A percentile compares a stretch with the other conserved stretches of the same genome.
Conservation (phyloP, 768 basidiomycete genomes). For the Rhodosporidiobolus sp. region DNA sequence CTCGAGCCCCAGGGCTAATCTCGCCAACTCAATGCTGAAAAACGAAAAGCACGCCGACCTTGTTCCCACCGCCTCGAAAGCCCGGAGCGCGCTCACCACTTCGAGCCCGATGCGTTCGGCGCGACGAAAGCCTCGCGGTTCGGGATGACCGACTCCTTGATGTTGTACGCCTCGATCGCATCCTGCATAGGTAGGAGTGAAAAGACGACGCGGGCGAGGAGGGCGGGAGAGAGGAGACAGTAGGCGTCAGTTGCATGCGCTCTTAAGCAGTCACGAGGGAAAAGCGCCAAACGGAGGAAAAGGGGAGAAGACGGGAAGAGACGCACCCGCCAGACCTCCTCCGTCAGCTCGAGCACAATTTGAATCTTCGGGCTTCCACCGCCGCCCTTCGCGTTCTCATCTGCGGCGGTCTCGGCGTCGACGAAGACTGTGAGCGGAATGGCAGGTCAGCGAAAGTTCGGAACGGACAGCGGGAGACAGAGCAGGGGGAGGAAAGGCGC, state of each 20-base stretch:
- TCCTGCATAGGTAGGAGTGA: constrained; percentile 58
- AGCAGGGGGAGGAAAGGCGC: not conserved
- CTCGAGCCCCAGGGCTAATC: too few species aligned
- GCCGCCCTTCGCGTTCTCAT: constrained; percentile 63
- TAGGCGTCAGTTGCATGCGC: not conserved
- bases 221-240: not conserved
- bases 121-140: constrained; percentile 55
- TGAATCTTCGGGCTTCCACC: constrained; percentile 68
- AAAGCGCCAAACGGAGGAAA: not conserved
- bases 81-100: constrained; percentile 15
- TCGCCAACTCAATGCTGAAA: too few species aligned
- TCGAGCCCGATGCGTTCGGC: not conserved
- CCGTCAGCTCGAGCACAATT: constrained; percentile 86
- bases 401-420: constrained; percentile 57
- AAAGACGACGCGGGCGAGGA: not conserved
- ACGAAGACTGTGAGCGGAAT: constrained; percentile 9
- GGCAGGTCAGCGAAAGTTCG: not conserved
- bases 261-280: too few species aligned
- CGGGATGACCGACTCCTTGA: constrained; percentile 71
- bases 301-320: not conserved
- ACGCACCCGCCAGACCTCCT: constrained; percentile 79
- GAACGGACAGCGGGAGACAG: not conserved
- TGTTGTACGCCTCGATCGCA: constrained; percentile 81
- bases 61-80: too few species aligned
- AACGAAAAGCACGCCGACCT: too few species aligned